Base-by-base conservation (phyloP, 805 yeast species). In the Danielia oregonensis region DNA sequence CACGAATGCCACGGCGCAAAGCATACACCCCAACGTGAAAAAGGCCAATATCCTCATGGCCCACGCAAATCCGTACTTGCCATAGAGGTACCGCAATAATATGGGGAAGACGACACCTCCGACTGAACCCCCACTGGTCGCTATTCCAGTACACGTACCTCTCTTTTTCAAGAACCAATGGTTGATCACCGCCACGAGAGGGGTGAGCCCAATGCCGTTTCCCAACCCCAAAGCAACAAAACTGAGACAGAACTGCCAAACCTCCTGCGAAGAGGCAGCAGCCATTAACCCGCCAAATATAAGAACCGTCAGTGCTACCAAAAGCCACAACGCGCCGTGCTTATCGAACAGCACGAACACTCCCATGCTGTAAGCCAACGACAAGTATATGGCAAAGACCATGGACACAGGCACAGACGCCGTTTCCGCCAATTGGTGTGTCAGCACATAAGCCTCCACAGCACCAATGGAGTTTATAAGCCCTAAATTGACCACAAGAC, bases 401-500 rank as follows among this genome's bases (percentile, higher is more conserved):
- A 11, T 11, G 6, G 26, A 24, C 9, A 24, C 26, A n/a, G 12
- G 7, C 12, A 7, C 12, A 7, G 12, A 7, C 7, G 7, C 12
- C 6, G 8, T n/a, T 8, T n/a, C 26, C 6, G 9, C 13, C 26
- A 24, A 24, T 14, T 24, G 26, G 26, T 24, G 26, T 6, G 9
- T 8, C 13, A 14, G 12, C 7, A 24, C 26, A 14, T 24, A 24
- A 6, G 26, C 26, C 12, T 24, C 14, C 13, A 24, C 13, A 8
- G 26, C 26, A 24, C 26, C 26, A 7, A 24, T n/a, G 26, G 26
- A 7, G 26, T 24, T 24, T n/a, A 24, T 8, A n/a, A 24, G 12
- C 12, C 26, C 26, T 6, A 24, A 24, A n/a, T n/a, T 9, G 13
- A 24, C 26, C 9, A 24, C 13, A 11, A 24, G 7, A 6, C 26